These are phyloP conservation scores for Solanum megistacrolobum DNA, from an alignment of 257 asterid species.

Conservation along the genomic window DNA sequence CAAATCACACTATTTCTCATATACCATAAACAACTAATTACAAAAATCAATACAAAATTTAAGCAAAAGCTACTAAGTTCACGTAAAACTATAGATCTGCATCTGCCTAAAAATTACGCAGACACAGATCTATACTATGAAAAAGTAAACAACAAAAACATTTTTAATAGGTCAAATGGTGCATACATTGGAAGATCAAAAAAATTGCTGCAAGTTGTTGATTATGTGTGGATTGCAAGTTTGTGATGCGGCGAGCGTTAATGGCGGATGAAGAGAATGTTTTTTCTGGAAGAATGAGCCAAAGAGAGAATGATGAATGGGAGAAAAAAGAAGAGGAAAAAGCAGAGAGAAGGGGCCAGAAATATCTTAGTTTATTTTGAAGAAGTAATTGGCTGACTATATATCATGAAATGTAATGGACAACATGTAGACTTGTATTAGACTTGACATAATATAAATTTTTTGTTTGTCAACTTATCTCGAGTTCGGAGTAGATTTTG, in stretches of 20 bases:
- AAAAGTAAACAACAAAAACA: background rate
- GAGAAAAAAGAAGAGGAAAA: background rate
- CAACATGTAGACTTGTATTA: background rate
- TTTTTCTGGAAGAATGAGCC: background rate
- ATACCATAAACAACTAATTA: background rate
- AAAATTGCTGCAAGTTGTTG: background rate
- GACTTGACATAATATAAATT: background rate
- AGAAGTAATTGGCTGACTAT: background rate
- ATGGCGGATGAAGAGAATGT: background rate
- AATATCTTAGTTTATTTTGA: background rate
- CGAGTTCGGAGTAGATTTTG: background rate
- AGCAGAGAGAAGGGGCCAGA: background rate
- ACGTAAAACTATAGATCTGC: background rate
- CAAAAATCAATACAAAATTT: background rate
- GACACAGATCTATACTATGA: background rate
- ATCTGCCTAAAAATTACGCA: background rate
- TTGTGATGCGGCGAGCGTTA: background rate
- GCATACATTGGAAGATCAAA: constrained; percentile 1
- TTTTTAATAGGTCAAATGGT: background rate
- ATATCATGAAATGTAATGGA: background rate
- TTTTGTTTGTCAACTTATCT: background rate
- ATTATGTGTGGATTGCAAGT: background rate
- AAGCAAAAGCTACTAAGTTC: background rate
- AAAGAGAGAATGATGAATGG: background rate
- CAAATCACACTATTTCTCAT: background rate